phyloP scores from a whole-genome alignment of 257 asterid genomes.

The Nicotiana undulata region DNA sequence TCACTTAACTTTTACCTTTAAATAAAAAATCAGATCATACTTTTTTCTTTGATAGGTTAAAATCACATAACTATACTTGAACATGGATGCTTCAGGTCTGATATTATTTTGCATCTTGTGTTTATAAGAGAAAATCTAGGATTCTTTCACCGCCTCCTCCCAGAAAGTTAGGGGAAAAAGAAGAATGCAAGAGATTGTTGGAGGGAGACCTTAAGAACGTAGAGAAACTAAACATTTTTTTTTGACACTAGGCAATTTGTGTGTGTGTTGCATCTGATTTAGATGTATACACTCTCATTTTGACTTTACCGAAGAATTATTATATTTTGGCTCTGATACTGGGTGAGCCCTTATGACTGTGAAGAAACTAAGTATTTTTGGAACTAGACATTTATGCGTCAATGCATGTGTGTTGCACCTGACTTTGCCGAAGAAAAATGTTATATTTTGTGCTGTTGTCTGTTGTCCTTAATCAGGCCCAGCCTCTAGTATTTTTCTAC shows the following conservation, averaged over 20 bases:
- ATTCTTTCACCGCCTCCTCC: background rate
- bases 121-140: background rate
- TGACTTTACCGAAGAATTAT: background rate
- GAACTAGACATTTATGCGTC: background rate
- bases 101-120: background rate
- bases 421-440: background rate
- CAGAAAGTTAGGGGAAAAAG: background rate
- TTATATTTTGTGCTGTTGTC: background rate
- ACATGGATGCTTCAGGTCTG: background rate
- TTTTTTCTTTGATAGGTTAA: background rate
- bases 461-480: background rate
- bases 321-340: background rate
- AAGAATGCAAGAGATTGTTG: background rate
- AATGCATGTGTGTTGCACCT: background rate
- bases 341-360: too few species aligned
- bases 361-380: background rate
- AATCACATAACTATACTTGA: background rate
- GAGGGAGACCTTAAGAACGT: background rate
- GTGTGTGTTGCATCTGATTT: background rate
- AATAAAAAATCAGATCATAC: background rate
- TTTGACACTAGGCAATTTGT: background rate
- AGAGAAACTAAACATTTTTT: background rate
- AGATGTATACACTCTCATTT: background rate
- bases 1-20: background rate
- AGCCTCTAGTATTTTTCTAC: background rate